Evolutionary conservation across 257 asterid genomes (phyloP), one percentile per base, ranked within the genome.

Genomic region (Rhazya stricta): DNA sequence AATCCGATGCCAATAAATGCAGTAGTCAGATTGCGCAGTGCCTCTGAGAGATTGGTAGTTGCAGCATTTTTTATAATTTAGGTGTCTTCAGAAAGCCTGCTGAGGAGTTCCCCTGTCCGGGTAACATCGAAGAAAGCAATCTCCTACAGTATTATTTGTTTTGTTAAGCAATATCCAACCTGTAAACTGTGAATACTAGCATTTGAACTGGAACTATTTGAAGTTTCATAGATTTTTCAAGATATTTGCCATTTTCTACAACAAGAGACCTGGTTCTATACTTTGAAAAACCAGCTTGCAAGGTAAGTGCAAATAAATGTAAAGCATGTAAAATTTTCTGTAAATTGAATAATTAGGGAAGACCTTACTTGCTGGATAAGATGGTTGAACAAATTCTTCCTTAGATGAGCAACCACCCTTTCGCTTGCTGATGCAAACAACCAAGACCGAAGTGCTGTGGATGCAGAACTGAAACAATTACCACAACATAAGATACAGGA

Each of bases 71-170:
- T 92, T 69, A 92, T 92, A 70, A 92, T 88, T 82, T 92, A 96
- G 21, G 98, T 92, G 83, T 92, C 98, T 86, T 92, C 98, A 62
- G 98, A 92, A 18, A 92, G 91, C 83, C 97, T 84, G 81, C 97
- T 92, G 67, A 92, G 80, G 72, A 92, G 94, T 81, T 92, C 97
- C 72, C 97, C 97, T 6, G 97, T 92, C 34, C 97, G 91, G 76
- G 96, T 89, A 73, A 92, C 87, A 82, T 92, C 98, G 41, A 83
- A 92, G 84, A 92, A 92, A 25, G 96, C 98, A 80, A 92, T 88
- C 79, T 92, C 97, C 97, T 91, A 72, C 67, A 74, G 75, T 41
- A 78, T 30, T 45, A 61, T 72, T 66, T 53, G 30, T 66, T 23
- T 27, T 43, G 43, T 58, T 36, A 56, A 37, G 11, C 61, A 46